A percentile compares a stretch with the other conserved stretches of the same genome.
These are phyloP conservation scores for Aspergillus cavernicola DNA, from an alignment of 495 filamentous ascomycete species.

Conservation along the genomic window DNA sequence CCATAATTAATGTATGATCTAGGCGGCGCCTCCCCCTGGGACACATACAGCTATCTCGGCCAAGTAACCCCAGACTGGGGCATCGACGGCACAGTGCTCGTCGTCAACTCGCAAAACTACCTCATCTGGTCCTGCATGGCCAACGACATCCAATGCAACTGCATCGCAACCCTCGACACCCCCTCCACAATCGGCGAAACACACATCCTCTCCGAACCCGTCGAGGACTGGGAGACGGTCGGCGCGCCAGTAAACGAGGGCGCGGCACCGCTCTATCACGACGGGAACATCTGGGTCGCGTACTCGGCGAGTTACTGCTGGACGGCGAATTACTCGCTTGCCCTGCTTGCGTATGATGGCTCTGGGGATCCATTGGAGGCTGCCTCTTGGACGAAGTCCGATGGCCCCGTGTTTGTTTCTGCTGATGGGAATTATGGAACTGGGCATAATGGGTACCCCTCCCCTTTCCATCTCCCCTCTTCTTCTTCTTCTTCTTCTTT, in stretches of 20 bases:
- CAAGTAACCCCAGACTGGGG: conserved; percentile 11
- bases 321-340: conserved; percentile 7
- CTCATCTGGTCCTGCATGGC: conserved; percentile 13
- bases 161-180: conserved; percentile 8
- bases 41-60: conserved; percentile 10
- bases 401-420: conserved; percentile 6
- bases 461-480: not conserved
- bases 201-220: conserved; percentile 5
- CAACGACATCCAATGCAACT: conserved; percentile 7
- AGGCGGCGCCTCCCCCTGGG: conserved; percentile 10
- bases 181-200: conserved; percentile 9
- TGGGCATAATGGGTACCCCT: conserved; percentile 6
- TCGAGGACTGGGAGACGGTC: conserved; percentile 11
- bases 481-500: not conserved
- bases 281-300: conserved; percentile 6
- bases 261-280: conserved; percentile 10
- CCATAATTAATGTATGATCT: not conserved
- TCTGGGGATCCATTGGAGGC: conserved; percentile 1
- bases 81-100: conserved; percentile 9
- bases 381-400: conserved; percentile 5
- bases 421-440: conserved; percentile 12
- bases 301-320: conserved; percentile 12
- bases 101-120: conserved; percentile 2
- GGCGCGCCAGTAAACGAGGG: conserved; percentile 8
- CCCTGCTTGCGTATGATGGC: conserved; percentile 3